A percentile compares a stretch with the other conserved stretches of the same genome.
These are phyloP conservation scores for Lablab purpureus DNA, from an alignment of 306 rosid genomes.

Conservation along the genomic window DNA sequence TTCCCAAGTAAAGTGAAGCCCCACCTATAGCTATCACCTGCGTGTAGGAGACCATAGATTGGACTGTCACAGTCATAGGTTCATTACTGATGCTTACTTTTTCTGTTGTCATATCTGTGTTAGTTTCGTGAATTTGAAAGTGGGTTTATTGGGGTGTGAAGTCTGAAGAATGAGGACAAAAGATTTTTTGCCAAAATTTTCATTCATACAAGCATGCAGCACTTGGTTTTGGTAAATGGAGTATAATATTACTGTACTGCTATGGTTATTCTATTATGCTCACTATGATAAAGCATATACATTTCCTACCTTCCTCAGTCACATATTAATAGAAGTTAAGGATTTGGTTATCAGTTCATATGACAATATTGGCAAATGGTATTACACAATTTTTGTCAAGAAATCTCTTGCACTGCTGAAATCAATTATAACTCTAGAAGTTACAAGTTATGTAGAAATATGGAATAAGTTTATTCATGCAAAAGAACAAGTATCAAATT, in stretches of 20 bases:
- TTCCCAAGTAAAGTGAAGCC: neutral
- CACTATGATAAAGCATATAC: constrained; percentile 27
- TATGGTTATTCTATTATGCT: constrained; percentile 9
- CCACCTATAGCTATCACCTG: neutral
- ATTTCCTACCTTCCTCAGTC: neutral
- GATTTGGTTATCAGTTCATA: constrained; percentile 30
- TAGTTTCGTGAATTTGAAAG: constrained; percentile 26
- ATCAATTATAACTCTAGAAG: constrained; percentile 2
- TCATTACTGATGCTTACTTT: constrained; percentile 24
- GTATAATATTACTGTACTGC: constrained; percentile 31
- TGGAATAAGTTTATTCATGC: constrained; percentile 1
- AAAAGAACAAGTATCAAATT: constrained; percentile 19
- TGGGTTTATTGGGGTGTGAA: constrained; percentile 36
- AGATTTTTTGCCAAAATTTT: constrained; percentile 30
- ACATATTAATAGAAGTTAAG: constrained; percentile 15
- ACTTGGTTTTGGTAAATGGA: constrained; percentile 29
- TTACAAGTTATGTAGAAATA: constrained; percentile 27
- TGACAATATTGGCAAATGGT: constrained; percentile 27
- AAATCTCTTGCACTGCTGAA: constrained; percentile 12
- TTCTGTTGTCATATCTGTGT: constrained; percentile 9
- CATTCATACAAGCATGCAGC: constrained; percentile 33
- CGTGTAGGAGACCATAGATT: neutral
- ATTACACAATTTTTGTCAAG: neutral
- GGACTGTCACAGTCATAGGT: constrained; percentile 2
- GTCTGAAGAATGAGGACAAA: constrained; percentile 17